Percentiles rank a stretch among this genome's conserved stretches.
phyloP scores from a whole-genome alignment of 1,139 yeast genomes.

The Yamadazyma membranifaciens region DNA sequence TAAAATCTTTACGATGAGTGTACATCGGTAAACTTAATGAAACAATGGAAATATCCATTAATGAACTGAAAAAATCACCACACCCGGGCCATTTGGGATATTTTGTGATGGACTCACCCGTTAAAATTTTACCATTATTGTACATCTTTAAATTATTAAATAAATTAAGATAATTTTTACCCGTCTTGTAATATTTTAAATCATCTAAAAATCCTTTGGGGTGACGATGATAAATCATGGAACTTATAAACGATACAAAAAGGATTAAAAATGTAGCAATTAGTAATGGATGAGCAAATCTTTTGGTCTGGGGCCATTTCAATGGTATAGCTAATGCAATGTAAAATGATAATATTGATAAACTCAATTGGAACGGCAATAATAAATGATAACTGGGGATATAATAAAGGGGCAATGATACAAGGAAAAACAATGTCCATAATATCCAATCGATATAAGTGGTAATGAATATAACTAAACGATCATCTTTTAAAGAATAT shows the following conservation, averaged over 20 bases:
- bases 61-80: constrained; percentile 68
- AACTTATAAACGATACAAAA: constrained; percentile 59
- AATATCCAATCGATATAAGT: constrained; percentile 57
- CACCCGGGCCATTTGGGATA: constrained; percentile 70
- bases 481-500: constrained; percentile 16
- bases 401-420: constrained; percentile 57
- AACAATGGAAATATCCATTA: constrained; percentile 77
- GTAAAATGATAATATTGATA: constrained; percentile 57
- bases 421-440: constrained; percentile 44
- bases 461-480: constrained; percentile 38
- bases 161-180: constrained; percentile 59
- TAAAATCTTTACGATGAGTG: constrained; percentile 65
- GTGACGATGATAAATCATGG: constrained; percentile 47
- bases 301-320: constrained; percentile 45
- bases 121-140: constrained; percentile 26
- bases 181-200: constrained; percentile 62
- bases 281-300: constrained; percentile 68
- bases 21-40: constrained; percentile 77
- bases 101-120: constrained; percentile 21
- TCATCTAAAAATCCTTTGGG: constrained; percentile 49
- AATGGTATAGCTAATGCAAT: constrained; percentile 50
- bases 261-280: constrained; percentile 63
- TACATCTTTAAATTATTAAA: constrained; percentile 41
- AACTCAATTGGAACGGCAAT: constrained; percentile 60
- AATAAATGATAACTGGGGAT: constrained; percentile 46